Conservation (phyloP, 2,329 filamentous ascomycete species). For the Colletotrichum aenigma region DNA sequence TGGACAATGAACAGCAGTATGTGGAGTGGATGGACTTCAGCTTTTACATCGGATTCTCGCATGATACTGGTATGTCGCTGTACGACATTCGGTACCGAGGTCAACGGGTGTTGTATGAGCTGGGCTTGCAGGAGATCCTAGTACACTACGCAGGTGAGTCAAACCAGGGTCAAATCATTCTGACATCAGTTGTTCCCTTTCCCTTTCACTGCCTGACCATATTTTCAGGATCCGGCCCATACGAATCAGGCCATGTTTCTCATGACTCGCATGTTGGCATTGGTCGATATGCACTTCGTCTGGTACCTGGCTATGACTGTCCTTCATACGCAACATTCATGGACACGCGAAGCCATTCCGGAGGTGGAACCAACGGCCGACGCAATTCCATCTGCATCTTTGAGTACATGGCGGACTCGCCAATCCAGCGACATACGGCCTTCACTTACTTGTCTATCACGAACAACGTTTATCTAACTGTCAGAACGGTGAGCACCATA, state of each 20-base stretch:
- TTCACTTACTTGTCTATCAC: conserved; percentile 44
- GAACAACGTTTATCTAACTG: conserved; percentile 49
- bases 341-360: conserved; percentile 48
- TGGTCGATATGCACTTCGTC: conserved; percentile 46
- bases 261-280: conserved; percentile 54
- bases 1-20: conserved; percentile 47
- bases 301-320: conserved; percentile 56
- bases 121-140: conserved; percentile 59
- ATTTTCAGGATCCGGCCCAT: conserved; percentile 37
- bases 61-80: conserved; percentile 52
- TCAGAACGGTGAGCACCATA: conserved; percentile 53
- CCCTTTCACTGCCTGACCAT: too few species aligned
- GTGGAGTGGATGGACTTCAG: conserved; percentile 56
- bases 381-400: conserved; percentile 60
- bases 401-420: conserved; percentile 53
- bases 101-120: conserved; percentile 58
- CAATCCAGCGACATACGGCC: conserved; percentile 52
- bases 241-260: conserved; percentile 52
- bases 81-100: conserved; percentile 60
- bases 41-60: conserved; percentile 55
- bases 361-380: conserved; percentile 47
- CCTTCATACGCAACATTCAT: conserved; percentile 54
- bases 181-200: too few species aligned
- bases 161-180: background rate
- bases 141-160: conserved; percentile 66